phyloP scores from a whole-genome alignment of 192 early-diverging fungal species.

The Gigaspora rosea region DNA sequence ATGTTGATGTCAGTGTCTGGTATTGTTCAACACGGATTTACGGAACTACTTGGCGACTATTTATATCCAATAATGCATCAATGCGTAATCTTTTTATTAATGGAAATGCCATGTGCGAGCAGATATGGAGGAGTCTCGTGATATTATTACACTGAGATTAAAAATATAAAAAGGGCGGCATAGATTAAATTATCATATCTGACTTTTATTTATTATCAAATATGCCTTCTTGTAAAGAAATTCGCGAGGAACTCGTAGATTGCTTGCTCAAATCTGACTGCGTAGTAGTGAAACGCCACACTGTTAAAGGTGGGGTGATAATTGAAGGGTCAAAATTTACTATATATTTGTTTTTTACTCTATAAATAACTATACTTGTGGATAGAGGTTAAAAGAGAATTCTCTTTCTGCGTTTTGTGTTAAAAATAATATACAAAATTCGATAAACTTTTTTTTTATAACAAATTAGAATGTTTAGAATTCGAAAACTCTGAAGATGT shows the following conservation, averaged over 20 bases:
- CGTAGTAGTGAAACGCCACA: conserved; percentile 48
- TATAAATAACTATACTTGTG: background rate
- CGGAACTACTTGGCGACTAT: too few species aligned
- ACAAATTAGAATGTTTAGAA: conserved; percentile 50
- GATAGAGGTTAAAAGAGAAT: background rate
- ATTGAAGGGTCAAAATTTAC: too few species aligned
- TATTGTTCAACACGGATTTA: too few species aligned
- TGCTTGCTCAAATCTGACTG: conserved; percentile 62
- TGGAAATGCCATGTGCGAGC: too few species aligned
- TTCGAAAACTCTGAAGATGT: conserved; percentile 51
- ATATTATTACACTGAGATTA: too few species aligned
- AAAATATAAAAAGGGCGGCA: background rate
- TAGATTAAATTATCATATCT: background rate
- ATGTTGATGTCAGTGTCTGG: too few species aligned
- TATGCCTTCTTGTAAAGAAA: conserved; percentile 63
- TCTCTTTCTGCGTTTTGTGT: background rate
- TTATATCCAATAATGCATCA: too few species aligned
- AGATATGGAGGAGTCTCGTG: too few species aligned
- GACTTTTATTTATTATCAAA: background rate
- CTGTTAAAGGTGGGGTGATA: conserved; percentile 33
- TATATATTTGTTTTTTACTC: too few species aligned
- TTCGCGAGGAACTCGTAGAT: conserved; percentile 54
- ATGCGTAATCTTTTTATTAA: too few species aligned
- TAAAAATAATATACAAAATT: background rate
- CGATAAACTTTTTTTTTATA: background rate